These are phyloP conservation scores for Leptographium lundbergii DNA, from an alignment of 2,329 filamentous ascomycete genomes.

Conservation along the genomic window DNA sequence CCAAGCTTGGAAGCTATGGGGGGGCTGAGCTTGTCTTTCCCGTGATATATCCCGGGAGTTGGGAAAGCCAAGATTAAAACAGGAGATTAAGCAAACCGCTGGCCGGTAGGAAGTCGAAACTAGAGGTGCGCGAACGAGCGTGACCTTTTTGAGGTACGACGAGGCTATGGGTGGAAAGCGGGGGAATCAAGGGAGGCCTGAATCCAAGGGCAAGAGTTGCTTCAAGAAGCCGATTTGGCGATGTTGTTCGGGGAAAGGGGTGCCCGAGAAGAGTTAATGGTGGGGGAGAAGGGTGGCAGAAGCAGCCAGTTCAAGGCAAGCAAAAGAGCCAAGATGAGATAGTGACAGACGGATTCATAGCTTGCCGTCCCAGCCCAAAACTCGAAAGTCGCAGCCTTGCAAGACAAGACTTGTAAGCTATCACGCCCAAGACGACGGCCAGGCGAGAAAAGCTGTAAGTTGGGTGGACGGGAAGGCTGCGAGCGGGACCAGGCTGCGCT, in stretches of 20 bases:
- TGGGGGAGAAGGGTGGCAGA: background rate
- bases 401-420: background rate
- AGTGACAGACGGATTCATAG: no score
- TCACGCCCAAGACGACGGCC: background rate
- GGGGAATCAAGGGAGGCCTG: background rate
- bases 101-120: background rate
- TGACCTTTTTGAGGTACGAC: background rate
- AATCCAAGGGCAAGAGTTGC: background rate
- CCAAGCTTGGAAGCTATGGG: background rate
- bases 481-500: background rate
- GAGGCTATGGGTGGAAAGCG: no score
- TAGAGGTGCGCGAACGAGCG: background rate
- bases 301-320: background rate
- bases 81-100: background rate
- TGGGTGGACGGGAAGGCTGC: background rate
- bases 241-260: background rate
- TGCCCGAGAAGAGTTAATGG: background rate
- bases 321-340: background rate
- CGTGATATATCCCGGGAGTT: constrained; percentile 5
- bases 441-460: background rate
- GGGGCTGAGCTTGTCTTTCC: background rate
- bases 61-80: background rate
- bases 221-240: background rate
- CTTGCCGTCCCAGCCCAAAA: background rate
- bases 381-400: background rate